Evolutionary conservation across 306 rosid genomes (phyloP).

Genomic region (Sphenostylis stenocarpa): DNA sequence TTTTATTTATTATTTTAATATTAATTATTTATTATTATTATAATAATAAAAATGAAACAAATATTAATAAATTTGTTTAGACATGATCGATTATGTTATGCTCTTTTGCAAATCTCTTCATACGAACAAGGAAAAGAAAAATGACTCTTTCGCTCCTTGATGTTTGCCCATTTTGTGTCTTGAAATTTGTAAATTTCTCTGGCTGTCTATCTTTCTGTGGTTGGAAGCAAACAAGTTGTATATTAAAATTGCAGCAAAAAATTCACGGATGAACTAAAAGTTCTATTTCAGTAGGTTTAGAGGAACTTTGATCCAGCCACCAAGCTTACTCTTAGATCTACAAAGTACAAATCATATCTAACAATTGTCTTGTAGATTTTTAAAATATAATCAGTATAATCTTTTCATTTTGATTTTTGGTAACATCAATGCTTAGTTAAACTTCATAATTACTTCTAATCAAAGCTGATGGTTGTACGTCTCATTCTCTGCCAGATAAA

Average conservation of each 20-base stretch:
- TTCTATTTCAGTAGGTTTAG: not conserved
- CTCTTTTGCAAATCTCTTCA: too few relatives aligned
- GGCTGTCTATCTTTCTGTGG: too few relatives aligned
- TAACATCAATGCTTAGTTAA: slow-evolving; percentile 9
- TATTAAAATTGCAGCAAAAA: not conserved
- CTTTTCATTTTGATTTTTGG: not conserved
- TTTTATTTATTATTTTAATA: too few relatives aligned
- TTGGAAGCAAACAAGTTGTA: too few relatives aligned
- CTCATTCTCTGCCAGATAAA: slow-evolving; percentile 63
- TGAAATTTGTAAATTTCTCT: too few relatives aligned
- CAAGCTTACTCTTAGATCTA: slow-evolving; percentile 16
- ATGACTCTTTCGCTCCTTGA: too few relatives aligned
- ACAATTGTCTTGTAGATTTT: not conserved
- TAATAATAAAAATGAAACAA: too few relatives aligned
- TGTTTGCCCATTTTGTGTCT: too few relatives aligned
- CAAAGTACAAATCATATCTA: not conserved
- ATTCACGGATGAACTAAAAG: not conserved
- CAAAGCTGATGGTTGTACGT: slow-evolving; percentile 8
- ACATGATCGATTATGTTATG: too few relatives aligned
- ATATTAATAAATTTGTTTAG: too few relatives aligned
- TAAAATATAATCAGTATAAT: slow-evolving; percentile 1
- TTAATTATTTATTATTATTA: too few relatives aligned
- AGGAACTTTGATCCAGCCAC: not conserved
- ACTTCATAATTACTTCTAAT: slow-evolving; percentile 13
- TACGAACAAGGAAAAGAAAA: too few relatives aligned